These are phyloP conservation scores for Stygiomarasmius scandens DNA, from an alignment of 1,284 basidiomycete species.

Conservation along the genomic window DNA sequence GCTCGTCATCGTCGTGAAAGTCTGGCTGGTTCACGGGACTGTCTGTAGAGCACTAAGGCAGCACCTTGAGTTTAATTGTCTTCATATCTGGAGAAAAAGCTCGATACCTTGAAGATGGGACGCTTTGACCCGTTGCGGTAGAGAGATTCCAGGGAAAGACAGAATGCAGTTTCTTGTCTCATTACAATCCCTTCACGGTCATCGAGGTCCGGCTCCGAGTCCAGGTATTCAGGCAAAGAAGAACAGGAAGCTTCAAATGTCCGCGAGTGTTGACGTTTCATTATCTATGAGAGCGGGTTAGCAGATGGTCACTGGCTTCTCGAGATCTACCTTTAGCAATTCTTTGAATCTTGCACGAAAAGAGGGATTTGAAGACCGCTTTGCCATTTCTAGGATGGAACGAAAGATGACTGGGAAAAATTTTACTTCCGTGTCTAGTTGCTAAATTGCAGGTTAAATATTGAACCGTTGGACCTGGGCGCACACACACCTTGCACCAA, in stretches of 20 bases:
- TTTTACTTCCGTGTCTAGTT: conserved; percentile 53
- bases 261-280: conserved; percentile 14
- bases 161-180: conserved; percentile 42
- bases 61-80: conserved; percentile 2
- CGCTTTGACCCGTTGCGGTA: conserved; percentile 47
- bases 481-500: conserved; percentile 57
- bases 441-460: conserved; percentile 39
- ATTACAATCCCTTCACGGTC: conserved; percentile 7
- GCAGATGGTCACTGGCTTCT: neutral
- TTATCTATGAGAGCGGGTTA: conserved; percentile 12
- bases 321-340: conserved; percentile 51
- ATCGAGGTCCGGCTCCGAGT: neutral
- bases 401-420: conserved; percentile 53
- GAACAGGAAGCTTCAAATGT: conserved; percentile 18
- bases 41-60: conserved; percentile 14
- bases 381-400: conserved; percentile 54
- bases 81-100: conserved; percentile 8
- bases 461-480: neutral
- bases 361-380: conserved; percentile 48
- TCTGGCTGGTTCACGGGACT: conserved; percentile 17
- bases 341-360: conserved; percentile 48
- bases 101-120: conserved; percentile 53
- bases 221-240: conserved; percentile 27
- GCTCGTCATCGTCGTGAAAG: conserved; percentile 29
- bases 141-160: conserved; percentile 48